Percentiles rank a stretch among this genome's conserved stretches.
Conservation (phyloP, 208 protist species). For the Endotrypanum monterogeii region DNA sequence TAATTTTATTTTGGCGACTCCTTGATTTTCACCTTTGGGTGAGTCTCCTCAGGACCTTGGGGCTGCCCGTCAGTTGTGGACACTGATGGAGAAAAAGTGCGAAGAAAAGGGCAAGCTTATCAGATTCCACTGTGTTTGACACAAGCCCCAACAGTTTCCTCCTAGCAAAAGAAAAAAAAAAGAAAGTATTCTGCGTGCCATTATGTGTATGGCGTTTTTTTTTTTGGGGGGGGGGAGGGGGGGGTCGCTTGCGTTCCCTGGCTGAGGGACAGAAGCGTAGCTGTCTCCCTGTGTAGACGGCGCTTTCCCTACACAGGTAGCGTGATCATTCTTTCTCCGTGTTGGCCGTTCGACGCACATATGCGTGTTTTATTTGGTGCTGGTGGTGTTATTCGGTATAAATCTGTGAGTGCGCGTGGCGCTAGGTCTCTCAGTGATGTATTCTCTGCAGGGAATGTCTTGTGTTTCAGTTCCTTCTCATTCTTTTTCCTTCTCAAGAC, state of each 20-base stretch:
- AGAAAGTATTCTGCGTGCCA: too few relatives aligned
- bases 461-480: not conserved
- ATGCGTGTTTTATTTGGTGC: not conserved
- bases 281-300: not conserved
- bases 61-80: not conserved
- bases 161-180: not conserved
- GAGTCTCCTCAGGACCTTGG: not conserved
- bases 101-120: too few relatives aligned
- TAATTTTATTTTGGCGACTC: not conserved
- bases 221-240: too few relatives aligned
- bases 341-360: not conserved
- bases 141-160: not conserved
- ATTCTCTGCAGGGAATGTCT: not conserved
- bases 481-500: constrained; percentile 6
- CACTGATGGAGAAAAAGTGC: not conserved
- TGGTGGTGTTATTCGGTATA: not conserved
- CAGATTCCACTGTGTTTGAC: not conserved
- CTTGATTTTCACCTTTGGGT: not conserved
- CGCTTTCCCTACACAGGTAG: not conserved
- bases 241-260: not conserved
- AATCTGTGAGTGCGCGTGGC: not conserved
- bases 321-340: constrained; percentile 6
- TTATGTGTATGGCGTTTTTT: not conserved
- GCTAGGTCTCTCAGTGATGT: constrained; percentile 2
- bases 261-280: not conserved